Evolutionary conservation across 1,284 basidiomycete species (phyloP), one percentile per base, ranked within the genome.

Genomic region (Cutaneotrichosporon spelunceum): DNA sequence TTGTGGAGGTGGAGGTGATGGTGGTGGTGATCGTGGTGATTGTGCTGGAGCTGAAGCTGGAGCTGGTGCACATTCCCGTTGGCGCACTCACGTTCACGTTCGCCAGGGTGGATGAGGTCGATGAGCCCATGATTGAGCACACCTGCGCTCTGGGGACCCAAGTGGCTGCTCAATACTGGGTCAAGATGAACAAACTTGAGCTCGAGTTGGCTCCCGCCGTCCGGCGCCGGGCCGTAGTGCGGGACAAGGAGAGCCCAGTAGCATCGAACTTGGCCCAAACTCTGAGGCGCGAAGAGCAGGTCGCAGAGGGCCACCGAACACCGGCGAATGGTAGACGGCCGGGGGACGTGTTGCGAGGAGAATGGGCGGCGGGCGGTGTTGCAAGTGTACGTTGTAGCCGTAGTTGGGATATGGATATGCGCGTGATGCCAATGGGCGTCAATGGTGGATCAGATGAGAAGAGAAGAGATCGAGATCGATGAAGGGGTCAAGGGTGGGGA

Each of bases 71-170:
- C 23, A 19, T 6, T 27, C 47, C 16, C n/a, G 30, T 39, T 14
- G 4, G n/a, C 21, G 6, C 10, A 77, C 78, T 70, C 68, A 62
- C 88, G 88, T 1, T 85, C 83, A 62, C 88, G 85, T 72, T 97
- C 94, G 61, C 90, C 89, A 26, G 92, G 92, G 72, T 96, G 93
- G 47, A 97, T 90, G 73, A 91, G 94, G 61, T 87, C 84, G 64
- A 96, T 83, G 45, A 97, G 83, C 23, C 87, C 86, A 69, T 86
- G 86, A 59, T 89, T 89, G 66, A 91, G 79, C 73, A 97, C 83
- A 23, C 78, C 70, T 27, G 84, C 78, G 0, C 87, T 86, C 78
- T 93, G 87, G 57, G 85, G 83, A 26, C 84, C 86, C 70, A 96
- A 86, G 77, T 95, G 91, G 64, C 74, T 78, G 26, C 86, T 82